Base-by-base conservation (phyloP, 768 basidiomycete species). In the Rhodosporidiobolus sp. region DNA sequence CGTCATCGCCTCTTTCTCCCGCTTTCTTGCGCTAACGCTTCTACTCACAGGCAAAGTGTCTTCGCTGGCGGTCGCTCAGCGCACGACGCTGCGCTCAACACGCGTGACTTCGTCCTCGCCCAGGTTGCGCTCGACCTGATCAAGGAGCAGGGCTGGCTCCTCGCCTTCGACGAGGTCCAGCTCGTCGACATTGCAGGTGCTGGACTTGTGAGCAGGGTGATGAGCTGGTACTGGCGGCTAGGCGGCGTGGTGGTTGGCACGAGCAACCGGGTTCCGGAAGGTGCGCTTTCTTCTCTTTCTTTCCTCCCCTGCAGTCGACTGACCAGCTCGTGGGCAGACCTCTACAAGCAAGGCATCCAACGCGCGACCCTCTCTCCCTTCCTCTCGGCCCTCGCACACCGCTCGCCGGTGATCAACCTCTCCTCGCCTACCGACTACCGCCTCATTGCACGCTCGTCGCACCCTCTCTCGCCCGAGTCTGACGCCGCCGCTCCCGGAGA, bases 151-250 rank as follows among this genome's bases (percentile, higher is more conserved):
- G 77, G 77, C 3, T 86, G 85, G 83, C 80, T 86, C 11, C 82
- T 86, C 38, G 84, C 85, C 30, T 87, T 88, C 78, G 86, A 88
- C 73, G 86, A 88, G 79, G 80, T 88, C 4, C 87, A 87, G 77
- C 83, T 87, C 10, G 83, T 87, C 11, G 87, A 87, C 77, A 85
- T 87, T 1, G 86, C 86, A 0, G 86, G 86, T 45, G 86, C 87
- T 1, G 82, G 82, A 12, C 80, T 86, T 1, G 80, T 85, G 9
- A 83, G 83, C 12, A 84, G 85, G 16, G 86, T 88, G 10, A 78
- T 87, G 24, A 84, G 85, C 20, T 88, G 86, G 86, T 88, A 85
- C 76, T 87, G 86, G 87, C 82, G 86, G 10, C 82, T 88, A 79
- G 87, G 86, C 26, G 86, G 87, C 4, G 85, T 88, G 12, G 82